phyloP scores from a whole-genome alignment of 202 grass and related monocot genomes.

The Schoenoplectus tabernaemontani region DNA sequence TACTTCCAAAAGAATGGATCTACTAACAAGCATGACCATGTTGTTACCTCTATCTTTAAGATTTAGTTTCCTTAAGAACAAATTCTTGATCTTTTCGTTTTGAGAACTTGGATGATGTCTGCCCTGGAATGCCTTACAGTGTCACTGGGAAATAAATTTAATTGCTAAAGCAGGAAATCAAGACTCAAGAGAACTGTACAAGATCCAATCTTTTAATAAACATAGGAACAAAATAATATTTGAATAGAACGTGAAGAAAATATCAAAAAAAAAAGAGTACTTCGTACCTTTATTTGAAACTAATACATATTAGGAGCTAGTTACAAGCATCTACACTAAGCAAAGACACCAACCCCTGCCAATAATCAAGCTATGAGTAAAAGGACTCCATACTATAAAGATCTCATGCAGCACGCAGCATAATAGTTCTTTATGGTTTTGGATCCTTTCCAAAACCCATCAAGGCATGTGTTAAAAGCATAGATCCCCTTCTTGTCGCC shows the following conservation, averaged over 20 bases:
- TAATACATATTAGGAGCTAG: too few species aligned
- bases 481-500: conserved; percentile 46
- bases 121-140: not conserved
- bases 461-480: conserved; percentile 65
- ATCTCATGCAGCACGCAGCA: not conserved
- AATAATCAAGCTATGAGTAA: not conserved
- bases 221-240: not conserved
- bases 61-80: not conserved
- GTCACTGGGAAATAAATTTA: not conserved
- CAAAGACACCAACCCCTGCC: too few species aligned
- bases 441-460: conserved; percentile 80
- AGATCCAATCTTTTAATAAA: not conserved
- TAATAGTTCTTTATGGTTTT: not conserved
- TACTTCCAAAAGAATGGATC: conserved; percentile 2
- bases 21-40: not conserved
- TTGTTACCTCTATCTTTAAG: not conserved
- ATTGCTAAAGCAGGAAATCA: not conserved
- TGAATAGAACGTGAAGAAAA: not conserved
- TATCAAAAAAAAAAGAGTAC: not conserved
- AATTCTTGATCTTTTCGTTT: not conserved
- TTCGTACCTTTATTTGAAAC: too few species aligned
- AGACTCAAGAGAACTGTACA: not conserved
- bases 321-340: too few species aligned
- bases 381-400: not conserved
- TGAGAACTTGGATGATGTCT: not conserved